These are phyloP conservation scores for Suillus sp. DNA, from an alignment of 768 basidiomycete genomes.

Conservation along the genomic window DNA sequence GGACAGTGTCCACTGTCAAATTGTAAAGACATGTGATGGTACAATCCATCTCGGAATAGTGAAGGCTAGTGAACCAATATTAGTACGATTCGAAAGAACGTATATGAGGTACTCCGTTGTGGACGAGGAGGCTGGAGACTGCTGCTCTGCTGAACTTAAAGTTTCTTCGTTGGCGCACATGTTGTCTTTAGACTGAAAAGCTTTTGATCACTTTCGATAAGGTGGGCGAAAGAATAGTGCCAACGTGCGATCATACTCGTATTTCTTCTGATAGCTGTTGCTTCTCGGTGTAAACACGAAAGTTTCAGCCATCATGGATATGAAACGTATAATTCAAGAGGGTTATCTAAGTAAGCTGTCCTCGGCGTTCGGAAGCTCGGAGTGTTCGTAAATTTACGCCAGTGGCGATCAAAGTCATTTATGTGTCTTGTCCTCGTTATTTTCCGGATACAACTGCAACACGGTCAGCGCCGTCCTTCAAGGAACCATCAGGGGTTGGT, in stretches of 20 bases:
- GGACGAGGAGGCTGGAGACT: neutral
- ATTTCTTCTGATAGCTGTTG: neutral
- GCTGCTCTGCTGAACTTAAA: neutral
- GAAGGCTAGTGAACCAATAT: too few species aligned
- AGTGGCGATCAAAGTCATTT: neutral
- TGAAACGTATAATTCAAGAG: neutral
- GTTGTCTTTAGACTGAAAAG: neutral
- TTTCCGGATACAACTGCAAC: conserved; percentile 5
- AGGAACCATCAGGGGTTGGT: neutral
- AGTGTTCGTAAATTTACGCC: neutral
- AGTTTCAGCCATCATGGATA: neutral
- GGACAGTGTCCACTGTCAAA: too few species aligned
- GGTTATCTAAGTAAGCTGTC: neutral
- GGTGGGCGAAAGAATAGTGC: neutral
- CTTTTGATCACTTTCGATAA: neutral
- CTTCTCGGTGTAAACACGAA: neutral
- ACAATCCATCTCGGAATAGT: too few species aligned
- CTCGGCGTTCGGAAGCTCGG: neutral
- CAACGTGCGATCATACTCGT: neutral
- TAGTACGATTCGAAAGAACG: too few species aligned
- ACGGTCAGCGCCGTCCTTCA: neutral
- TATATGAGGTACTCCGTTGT: too few species aligned
- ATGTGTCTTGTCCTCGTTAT: neutral
- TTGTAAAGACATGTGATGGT: too few species aligned
- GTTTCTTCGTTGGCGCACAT: neutral